These are phyloP conservation scores for Apiotrichum porosum DNA, from an alignment of 1,284 basidiomycete species.

Conservation along the genomic window DNA sequence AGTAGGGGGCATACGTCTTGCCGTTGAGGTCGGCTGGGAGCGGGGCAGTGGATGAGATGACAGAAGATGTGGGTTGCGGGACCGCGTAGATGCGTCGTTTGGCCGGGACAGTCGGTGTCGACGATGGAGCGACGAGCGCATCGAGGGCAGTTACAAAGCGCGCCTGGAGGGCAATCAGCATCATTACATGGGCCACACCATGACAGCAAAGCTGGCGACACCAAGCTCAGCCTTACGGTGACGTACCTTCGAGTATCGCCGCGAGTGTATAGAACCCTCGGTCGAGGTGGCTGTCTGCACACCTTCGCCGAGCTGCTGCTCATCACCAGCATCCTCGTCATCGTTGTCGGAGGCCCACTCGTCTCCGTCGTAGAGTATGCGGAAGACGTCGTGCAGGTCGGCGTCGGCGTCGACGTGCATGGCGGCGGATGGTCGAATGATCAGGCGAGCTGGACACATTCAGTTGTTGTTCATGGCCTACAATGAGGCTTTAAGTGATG, in stretches of 20 bases:
- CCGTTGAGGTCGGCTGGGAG: slow-evolving; percentile 10
- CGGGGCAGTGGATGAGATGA: slow-evolving; percentile 25
- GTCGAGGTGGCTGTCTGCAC: too few relatives aligned
- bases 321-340: slow-evolving; percentile 3
- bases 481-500: too few relatives aligned
- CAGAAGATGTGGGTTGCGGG: background rate
- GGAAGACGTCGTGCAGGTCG: slow-evolving; percentile 17
- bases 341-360: slow-evolving; percentile 8
- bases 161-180: too few relatives aligned
- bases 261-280: too few relatives aligned
- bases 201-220: too few relatives aligned
- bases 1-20: slow-evolving; percentile 29
- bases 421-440: too few relatives aligned
- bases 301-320: too few relatives aligned
- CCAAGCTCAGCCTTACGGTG: too few relatives aligned
- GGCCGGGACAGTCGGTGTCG: background rate
- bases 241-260: too few relatives aligned
- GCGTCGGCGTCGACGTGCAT: slow-evolving; percentile 1
- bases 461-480: too few relatives aligned
- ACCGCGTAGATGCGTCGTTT: slow-evolving; percentile 7
- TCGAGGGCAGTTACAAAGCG: background rate
- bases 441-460: too few relatives aligned
- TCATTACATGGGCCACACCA: too few relatives aligned
- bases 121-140: background rate
- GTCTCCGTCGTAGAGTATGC: slow-evolving; percentile 10